Conservation (phyloP, 805 yeast genomes). For the Teunomyces atbi region DNA sequence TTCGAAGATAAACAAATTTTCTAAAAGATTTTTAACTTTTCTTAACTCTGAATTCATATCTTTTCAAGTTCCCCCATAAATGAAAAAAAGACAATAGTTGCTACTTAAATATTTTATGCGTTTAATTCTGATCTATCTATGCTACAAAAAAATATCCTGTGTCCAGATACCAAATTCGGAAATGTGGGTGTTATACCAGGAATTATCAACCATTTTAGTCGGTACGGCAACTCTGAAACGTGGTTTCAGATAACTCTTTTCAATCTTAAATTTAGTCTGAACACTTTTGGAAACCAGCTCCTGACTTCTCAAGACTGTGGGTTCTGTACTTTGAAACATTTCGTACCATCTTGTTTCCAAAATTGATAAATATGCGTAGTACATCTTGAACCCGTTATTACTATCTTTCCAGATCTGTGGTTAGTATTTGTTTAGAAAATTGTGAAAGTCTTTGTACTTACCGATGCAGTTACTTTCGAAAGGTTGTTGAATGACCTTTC, state of each 20-base stretch:
- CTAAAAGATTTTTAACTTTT: not conserved
- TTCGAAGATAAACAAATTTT: not conserved
- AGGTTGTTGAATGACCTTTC: slow-evolving; percentile 11
- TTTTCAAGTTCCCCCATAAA: not conserved
- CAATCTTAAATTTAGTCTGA: not conserved
- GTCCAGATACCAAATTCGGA: slow-evolving; percentile 4
- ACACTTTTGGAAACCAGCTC: not conserved
- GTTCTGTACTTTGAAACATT: not conserved
- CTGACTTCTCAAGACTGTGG: not conserved
- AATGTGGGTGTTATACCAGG: slow-evolving; percentile 2
- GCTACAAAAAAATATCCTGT: slow-evolving; percentile 1
- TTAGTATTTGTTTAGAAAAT: slow-evolving; percentile 8
- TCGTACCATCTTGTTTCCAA: slow-evolving; percentile 10
- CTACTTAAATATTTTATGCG: not conserved
- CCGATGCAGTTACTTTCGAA: slow-evolving; percentile 10
- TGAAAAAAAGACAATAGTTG: not conserved
- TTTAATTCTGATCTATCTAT: not conserved
- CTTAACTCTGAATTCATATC: slow-evolving; percentile 3
- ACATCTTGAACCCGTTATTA: slow-evolving; percentile 9
- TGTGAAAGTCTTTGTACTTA: not conserved
- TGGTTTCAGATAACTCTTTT: not conserved
- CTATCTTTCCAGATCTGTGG: slow-evolving; percentile 19
- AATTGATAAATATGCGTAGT: slow-evolving; percentile 15
- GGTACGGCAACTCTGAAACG: slow-evolving; percentile 1
- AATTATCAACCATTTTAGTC: not conserved